These are phyloP conservation scores for Boletus sensibilis DNA, from an alignment of 768 basidiomycete genomes.

Conservation along the genomic window DNA sequence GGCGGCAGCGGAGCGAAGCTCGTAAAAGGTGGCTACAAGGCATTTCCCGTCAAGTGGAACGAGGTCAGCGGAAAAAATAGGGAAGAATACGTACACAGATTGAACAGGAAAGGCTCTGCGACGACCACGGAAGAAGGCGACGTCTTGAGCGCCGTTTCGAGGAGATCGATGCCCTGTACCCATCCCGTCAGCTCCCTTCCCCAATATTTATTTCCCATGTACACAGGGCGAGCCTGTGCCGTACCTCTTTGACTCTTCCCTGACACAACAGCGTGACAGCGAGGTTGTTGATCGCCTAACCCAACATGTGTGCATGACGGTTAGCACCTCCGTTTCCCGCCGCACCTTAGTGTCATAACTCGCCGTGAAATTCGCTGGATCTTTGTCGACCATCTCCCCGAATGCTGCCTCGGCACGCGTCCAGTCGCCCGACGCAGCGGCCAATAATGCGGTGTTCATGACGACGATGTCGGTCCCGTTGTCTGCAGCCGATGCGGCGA, in stretches of 20 bases:
- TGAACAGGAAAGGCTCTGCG: constrained; percentile 83
- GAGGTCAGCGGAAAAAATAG: neutral
- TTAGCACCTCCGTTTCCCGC: neutral
- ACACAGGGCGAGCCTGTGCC: neutral
- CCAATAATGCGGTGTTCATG: constrained; percentile 68
- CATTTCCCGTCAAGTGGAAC: neutral
- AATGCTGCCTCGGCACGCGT: constrained; percentile 46
- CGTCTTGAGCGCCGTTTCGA: constrained; percentile 59
- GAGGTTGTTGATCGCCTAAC: constrained; percentile 73
- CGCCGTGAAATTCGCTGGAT: constrained; percentile 62
- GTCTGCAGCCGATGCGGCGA: constrained; percentile 39
- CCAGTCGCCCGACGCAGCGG: constrained; percentile 75
- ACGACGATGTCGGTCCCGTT: constrained; percentile 45
- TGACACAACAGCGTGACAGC: constrained; percentile 69
- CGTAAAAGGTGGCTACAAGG: constrained; percentile 69
- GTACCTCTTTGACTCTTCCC: constrained; percentile 70
- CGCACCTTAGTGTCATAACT: neutral
- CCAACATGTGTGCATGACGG: neutral
- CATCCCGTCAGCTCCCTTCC: neutral
- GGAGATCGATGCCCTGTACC: constrained; percentile 62
- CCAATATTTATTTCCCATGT: neutral
- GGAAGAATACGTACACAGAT: constrained; percentile 57
- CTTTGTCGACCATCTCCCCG: constrained; percentile 42
- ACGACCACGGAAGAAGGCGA: constrained; percentile 72
- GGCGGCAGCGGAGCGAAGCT: constrained; percentile 70